A percentile compares a stretch with the other conserved stretches of the same genome.
Conservation (phyloP, 2,329 filamentous ascomycete species). For the Penicillium crustosum region DNA sequence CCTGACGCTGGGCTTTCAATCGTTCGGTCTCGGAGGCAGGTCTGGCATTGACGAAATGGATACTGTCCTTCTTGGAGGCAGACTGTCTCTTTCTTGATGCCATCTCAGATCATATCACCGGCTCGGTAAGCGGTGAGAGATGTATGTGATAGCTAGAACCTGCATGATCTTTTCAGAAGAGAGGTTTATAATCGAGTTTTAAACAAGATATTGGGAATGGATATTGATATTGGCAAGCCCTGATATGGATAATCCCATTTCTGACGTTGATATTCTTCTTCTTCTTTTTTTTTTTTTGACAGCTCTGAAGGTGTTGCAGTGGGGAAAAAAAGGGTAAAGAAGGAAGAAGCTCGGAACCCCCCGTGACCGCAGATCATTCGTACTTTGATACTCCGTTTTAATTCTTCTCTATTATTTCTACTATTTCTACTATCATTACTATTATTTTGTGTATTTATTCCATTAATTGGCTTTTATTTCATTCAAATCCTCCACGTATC, state of each 20-base stretch:
- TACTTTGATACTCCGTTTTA: background rate
- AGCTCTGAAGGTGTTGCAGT: background rate
- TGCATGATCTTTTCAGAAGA: background rate
- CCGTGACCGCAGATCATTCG: constrained; percentile 7
- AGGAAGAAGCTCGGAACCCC: background rate
- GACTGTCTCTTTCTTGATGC: constrained; percentile 23
- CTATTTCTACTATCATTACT: too few relatives aligned
- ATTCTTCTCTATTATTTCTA: background rate
- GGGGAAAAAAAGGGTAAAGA: background rate
- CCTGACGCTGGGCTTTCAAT: constrained; percentile 29
- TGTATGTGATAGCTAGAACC: background rate
- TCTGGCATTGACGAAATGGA: constrained; percentile 38
- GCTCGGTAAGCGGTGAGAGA: background rate
- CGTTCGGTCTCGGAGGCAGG: constrained; percentile 32
- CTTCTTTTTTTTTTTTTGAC: too few relatives aligned
- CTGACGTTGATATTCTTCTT: background rate
- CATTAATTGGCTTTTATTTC: background rate
- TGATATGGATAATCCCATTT: background rate
- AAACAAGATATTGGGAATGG: background rate
- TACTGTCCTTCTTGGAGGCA: constrained; percentile 24
- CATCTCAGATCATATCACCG: constrained; percentile 19
- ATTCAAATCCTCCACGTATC: background rate
- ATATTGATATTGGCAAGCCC: background rate
- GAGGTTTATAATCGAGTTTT: background rate
- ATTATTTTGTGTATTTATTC: background rate